Base-by-base conservation (phyloP, 768 basidiomycete genomes). In the Pilatotrama ljubarskyi region DNA sequence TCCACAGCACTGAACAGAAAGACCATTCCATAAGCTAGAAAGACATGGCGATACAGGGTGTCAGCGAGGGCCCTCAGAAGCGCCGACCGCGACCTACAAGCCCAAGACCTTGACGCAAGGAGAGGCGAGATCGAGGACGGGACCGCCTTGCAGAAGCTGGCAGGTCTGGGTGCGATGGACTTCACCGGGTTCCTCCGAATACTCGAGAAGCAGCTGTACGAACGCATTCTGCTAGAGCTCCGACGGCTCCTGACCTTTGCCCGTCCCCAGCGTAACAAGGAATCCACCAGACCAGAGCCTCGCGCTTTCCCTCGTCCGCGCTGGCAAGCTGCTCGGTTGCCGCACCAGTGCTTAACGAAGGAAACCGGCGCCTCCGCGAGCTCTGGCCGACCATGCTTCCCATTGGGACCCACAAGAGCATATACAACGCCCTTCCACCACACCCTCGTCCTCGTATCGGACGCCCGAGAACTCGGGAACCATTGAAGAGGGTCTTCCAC, bases 401-500 rank as follows among this genome's bases (percentile, higher is more conserved):
- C 29, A 10, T 32, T 10, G 29, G 29, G 10, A 4, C 29, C 5
- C 29, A 32, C 5, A 32, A 10, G 29, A 10, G 29, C 29, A 32
- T 32, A 10, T 32, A 32, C 29, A 10, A 10, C 29, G n/a, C 10
- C 29, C 29, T 32, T 1, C 50, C 35, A 25, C 42, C 48, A 71
- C 41, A 73, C 75, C 2, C 67, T 65, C 3, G 68, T 65, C 18
- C 73, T 70, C 5, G 58, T 78, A 14, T 26, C 61, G 13, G 66
- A 77, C 15, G 75, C 72, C 10, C 69, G 69, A 6, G 22, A 58
- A 2, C 73, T 58, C 52, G 60, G 68, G 58, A 68, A 8, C 68
- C 78, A 17, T 63, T 74, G 4, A 73, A 75, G 51, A 67, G 71
- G 38, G 76, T 76, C 1, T 77, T 73, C 50, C 79, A 80, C 60